These are phyloP conservation scores for Metarhizium rileyi DNA, from an alignment of 2,329 filamentous ascomycete genomes.

Conservation along the genomic window DNA sequence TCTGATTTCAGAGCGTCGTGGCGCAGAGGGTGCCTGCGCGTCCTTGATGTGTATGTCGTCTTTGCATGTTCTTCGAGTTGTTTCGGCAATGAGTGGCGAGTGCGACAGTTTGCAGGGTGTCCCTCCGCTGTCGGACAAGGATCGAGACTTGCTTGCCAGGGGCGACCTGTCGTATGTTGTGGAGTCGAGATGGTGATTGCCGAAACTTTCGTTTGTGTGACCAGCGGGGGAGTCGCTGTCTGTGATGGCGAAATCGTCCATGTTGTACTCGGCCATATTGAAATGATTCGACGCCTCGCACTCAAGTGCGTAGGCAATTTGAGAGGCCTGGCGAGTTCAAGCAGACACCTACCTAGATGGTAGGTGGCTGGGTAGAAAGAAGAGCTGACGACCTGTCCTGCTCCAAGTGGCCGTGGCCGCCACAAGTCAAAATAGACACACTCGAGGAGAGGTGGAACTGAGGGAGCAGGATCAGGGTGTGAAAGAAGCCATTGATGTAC, in stretches of 20 bases:
- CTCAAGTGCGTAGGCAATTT: no score
- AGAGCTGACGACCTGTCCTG: no score
- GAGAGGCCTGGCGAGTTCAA: neutral
- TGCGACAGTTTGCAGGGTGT: constrained; percentile 48
- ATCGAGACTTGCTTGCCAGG: constrained; percentile 43
- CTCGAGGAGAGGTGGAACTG: neutral
- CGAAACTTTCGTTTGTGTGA: constrained; percentile 7
- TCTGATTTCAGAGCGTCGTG: constrained; percentile 57
- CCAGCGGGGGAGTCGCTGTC: constrained; percentile 15
- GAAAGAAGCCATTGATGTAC: neutral
- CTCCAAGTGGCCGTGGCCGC: neutral
- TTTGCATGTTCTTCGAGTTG: constrained; percentile 49
- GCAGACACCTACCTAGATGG: neutral
- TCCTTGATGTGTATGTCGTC: constrained; percentile 53
- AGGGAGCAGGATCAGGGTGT: neutral
- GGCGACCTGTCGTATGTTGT: constrained; percentile 25
- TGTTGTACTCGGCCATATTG: constrained; percentile 3
- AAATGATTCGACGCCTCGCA: neutral
- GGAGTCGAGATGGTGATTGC: constrained; percentile 7
- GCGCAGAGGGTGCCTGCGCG: constrained; percentile 50
- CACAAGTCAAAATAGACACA: neutral
- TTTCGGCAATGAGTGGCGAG: constrained; percentile 46
- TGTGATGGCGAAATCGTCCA: constrained; percentile 25
- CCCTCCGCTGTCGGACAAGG: constrained; percentile 53
- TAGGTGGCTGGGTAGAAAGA: no score